Base-by-base conservation (phyloP, 2,329 filamentous ascomycete genomes). In the Arachnomyces sp. region DNA sequence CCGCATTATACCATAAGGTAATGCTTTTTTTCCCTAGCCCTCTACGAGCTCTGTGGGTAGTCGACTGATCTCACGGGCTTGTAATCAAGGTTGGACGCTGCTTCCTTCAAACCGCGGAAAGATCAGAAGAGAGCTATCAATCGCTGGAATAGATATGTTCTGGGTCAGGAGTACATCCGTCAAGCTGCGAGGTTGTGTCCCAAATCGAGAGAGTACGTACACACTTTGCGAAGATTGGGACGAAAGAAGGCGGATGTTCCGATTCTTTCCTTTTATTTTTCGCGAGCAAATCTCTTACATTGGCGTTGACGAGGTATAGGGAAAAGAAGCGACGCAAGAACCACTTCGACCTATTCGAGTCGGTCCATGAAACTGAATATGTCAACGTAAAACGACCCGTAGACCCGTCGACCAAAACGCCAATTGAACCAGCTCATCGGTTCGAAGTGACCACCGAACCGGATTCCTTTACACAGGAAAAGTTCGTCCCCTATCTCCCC, bases 1-100 rank as follows among this genome's bases (percentile, higher is more conserved):
- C 88, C 89, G 33, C 88, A 95, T 56, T 96, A 72, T 48, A 71
- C 69, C 9, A 59, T 72, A 47, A 65, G 68, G 65, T 68, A 44
- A 17, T 47, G 41, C 12, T 21, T 14, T 28, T 7, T 15, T 12
- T 21, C 21, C 15, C n/a, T n/a, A n/a, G n/a, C n/a, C n/a, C 2
- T 36, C 21, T 28, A 16, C 21, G 28, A 14, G 9, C 7, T 25
- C 12, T 18, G 13, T 31, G 9, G 30, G 29, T 13, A 13, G 30
- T 35, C 38, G 28, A 11, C 28, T 38, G n/a, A 38, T 12, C 12
- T 9, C 8, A 15, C 12, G 15, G 28, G 14, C 13, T 31, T 31
- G 18, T 25, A 13, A 4, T 18, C 7, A 32, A 68, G 66, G 36
- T 55, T 72, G 33, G 61, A 68, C 48, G 66, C 62, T 1, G 52